Base-by-base conservation (phyloP, 2,329 filamentous ascomycete species). In the Aspergillus ustus region DNA sequence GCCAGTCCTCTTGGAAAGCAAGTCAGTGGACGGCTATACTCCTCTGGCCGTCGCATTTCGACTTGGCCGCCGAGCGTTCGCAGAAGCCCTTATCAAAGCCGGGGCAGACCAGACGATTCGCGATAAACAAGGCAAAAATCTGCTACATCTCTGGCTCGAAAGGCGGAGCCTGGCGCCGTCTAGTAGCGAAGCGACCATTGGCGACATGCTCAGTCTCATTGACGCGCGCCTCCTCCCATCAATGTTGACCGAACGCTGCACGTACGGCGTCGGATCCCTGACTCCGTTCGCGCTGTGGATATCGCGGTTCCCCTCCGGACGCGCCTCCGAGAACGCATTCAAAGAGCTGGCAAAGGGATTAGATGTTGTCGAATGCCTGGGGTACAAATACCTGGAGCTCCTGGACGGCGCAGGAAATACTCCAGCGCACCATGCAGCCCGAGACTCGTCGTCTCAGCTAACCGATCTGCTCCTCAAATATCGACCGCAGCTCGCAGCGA, bases 61-160 rank as follows among this genome's bases (percentile, higher is more conserved):
- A 2, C 76, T 85, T 3, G 72, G 67, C 37, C 67, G 67, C 4
- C 43, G 64, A 8, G 65, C 59, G 17, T 73, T 69, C 40, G 75
- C 84, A n/a, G 84, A 86, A 69, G 78, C 86, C 0, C 82, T 96
- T 40, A 82, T 94, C 54, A 79, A 83, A 1, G 85, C 84, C 28
- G 91, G 90, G 2, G 90, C 91, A 2, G 87, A 95, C 70, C 88
- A 91, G 70, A 85, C 86, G 0, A 78, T 78, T 34, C 87, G 87
- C 25, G 88, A 91, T 70, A 77, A 77, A 9, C 72, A 78, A 3
- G 86, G 87, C 13, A 82, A 85, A 66, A 96, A 94, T 67, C 78
- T 94, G 17, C 64, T 94, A 1, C 92, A 96, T 70, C 78, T 82
- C 2, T 80, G 88, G 9, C 59, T 77, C 9, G 34, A 15, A 15